Evolutionary conservation across 345 rosid genomes (phyloP).

Genomic region (Conringia planisiliqua): DNA sequence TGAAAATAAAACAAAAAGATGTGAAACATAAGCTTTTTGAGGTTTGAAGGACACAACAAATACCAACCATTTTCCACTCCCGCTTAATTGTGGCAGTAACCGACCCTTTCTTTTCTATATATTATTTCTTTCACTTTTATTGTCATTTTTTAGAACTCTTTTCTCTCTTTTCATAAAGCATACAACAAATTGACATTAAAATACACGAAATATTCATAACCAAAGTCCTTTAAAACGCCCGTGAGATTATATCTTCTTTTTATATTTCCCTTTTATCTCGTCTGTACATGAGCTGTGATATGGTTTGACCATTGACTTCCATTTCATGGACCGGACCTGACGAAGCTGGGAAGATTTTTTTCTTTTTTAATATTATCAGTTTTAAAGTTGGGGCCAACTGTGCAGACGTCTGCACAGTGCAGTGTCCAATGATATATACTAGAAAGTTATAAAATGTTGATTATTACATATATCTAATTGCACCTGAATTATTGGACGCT

Average conservation of each 20-base stretch:
- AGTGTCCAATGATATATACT: slow-evolving; percentile 8
- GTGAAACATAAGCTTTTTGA: slow-evolving; percentile 13
- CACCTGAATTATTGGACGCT: slow-evolving; percentile 32
- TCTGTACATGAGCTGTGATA: slow-evolving; percentile 31
- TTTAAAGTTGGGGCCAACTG: slow-evolving; percentile 28
- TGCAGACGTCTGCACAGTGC: slow-evolving; percentile 9
- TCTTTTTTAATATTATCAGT: slow-evolving; percentile 15
- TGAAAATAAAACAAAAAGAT: slow-evolving; percentile 23
- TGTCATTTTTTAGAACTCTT: neutral
- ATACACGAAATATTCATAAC: slow-evolving; percentile 23
- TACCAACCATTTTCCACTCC: slow-evolving; percentile 38
- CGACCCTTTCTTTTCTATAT: slow-evolving; percentile 23
- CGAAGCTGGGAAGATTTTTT: slow-evolving; percentile 18
- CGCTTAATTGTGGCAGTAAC: slow-evolving; percentile 31
- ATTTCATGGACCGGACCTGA: slow-evolving; percentile 18
- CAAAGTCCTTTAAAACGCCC: slow-evolving; percentile 23
- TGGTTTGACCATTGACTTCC: slow-evolving; percentile 32
- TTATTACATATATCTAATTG: neutral
- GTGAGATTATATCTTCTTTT: slow-evolving; percentile 23
- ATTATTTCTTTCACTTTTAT: slow-evolving; percentile 8
- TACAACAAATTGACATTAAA: slow-evolving; percentile 26
- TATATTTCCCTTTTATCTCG: neutral
- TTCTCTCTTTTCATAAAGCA: slow-evolving; percentile 23
- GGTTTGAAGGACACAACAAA: slow-evolving; percentile 33
- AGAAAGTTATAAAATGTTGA: slow-evolving; percentile 2